Evolutionary conservation across 352 stramenopile genomes (phyloP).

Genomic region (Pythium diclinum): DNA sequence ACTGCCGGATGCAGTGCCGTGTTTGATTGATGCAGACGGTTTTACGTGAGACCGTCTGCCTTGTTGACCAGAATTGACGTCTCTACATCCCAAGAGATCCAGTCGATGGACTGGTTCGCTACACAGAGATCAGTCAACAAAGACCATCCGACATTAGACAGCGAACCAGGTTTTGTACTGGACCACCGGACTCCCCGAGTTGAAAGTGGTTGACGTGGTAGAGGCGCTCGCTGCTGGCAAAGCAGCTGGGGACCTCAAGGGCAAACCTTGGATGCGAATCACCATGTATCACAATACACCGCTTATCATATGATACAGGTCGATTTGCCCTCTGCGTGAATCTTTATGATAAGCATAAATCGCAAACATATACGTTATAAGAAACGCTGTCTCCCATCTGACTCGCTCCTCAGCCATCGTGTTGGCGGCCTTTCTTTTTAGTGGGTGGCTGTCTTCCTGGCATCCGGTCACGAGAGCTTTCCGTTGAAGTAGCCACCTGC

Average conservation of each 20-base stretch:
- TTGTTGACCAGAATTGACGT: neutral
- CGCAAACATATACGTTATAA: too few relatives aligned
- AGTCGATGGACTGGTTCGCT: neutral
- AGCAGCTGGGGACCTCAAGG: neutral
- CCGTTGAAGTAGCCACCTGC: neutral
- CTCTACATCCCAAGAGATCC: neutral
- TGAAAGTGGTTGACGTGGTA: too few relatives aligned
- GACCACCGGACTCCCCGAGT: too few relatives aligned
- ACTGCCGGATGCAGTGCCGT: neutral
- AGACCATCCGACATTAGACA: too few relatives aligned
- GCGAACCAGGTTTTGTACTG: too few relatives aligned
- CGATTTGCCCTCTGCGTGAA: too few relatives aligned
- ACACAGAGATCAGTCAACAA: neutral
- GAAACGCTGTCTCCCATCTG: neutral
- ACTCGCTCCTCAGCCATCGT: neutral
- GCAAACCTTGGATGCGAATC: neutral
- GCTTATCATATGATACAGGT: too few relatives aligned
- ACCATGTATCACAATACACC: neutral
- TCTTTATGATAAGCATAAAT: too few relatives aligned
- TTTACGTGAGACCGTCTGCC: neutral
- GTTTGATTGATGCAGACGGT: neutral
- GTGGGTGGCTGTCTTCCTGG: neutral
- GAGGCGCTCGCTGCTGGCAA: neutral
- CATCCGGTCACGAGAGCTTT: neutral
- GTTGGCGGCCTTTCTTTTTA: neutral